A percentile compares a stretch with the other conserved stretches of the same genome.
phyloP scores from a whole-genome alignment of 495 filamentous ascomycete genomes.

The Durotheca rogersii region DNA sequence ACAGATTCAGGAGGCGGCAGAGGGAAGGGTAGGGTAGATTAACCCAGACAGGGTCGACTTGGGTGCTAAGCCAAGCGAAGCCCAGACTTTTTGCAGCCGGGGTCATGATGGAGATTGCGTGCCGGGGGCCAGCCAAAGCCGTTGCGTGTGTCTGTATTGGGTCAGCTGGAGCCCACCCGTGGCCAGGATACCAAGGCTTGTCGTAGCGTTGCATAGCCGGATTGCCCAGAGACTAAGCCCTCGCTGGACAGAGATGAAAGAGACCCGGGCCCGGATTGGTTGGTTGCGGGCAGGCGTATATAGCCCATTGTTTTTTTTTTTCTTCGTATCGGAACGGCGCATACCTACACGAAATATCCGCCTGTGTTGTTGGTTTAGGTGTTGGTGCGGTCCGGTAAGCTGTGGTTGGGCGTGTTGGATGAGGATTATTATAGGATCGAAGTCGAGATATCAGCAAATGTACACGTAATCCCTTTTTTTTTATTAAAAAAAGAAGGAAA shows the following conservation, averaged over 20 bases:
- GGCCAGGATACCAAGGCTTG: background rate
- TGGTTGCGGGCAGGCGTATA: no score
- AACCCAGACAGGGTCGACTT: background rate
- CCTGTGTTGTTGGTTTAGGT: no score
- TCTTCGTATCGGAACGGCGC: slow-evolving; percentile 4
- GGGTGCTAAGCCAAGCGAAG: slow-evolving; percentile 10
- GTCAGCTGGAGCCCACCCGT: background rate
- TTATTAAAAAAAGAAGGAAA: no score
- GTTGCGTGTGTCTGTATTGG: background rate
- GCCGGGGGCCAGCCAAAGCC: no score
- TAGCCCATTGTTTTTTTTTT: slow-evolving; percentile 6
- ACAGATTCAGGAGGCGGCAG: slow-evolving; percentile 27
- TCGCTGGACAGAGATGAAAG: no score
- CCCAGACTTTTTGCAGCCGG: slow-evolving; percentile 8
- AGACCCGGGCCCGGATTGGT: no score
- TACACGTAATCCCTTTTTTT: no score
- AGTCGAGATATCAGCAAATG: no score
- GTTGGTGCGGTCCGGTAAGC: no score
- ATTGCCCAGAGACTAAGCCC: slow-evolving; percentile 26
- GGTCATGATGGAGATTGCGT: slow-evolving; percentile 17
- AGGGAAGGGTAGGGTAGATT: slow-evolving; percentile 4
- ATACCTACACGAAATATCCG: no score
- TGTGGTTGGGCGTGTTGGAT: no score
- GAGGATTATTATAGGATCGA: no score
- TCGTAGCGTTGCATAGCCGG: slow-evolving; percentile 21